Percentiles rank a stretch among this genome's conserved stretches.
phyloP scores from a whole-genome alignment of 1,284 basidiomycete species.

The Naganishia albida region DNA sequence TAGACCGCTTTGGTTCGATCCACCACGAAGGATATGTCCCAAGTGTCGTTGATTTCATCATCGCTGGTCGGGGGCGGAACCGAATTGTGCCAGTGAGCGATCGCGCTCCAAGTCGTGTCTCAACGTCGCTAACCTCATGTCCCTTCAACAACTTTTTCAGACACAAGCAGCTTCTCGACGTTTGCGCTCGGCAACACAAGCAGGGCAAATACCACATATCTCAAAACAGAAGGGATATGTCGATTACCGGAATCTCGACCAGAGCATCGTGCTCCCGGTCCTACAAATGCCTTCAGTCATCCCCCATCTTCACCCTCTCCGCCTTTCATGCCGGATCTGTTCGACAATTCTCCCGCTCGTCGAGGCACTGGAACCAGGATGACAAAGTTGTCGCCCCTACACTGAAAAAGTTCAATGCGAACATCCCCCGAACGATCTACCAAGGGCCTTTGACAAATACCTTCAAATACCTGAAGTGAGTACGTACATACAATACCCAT shows the following conservation, averaged over 20 bases:
- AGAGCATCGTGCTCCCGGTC: neutral
- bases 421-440: slow-evolving; percentile 30
- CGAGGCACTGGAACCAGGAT: neutral
- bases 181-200: neutral
- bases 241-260: neutral
- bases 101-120: slow-evolving; percentile 13
- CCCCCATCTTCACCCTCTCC: neutral
- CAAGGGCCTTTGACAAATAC: slow-evolving; percentile 33
- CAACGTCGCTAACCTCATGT: neutral
- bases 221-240: neutral
- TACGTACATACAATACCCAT: neutral
- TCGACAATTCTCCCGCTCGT: neutral
- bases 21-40: neutral
- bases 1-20: no score
- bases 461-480: slow-evolving; percentile 36
- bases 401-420: slow-evolving; percentile 8
- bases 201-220: neutral
- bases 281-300: neutral
- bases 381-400: neutral
- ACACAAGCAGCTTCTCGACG: no score
- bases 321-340: neutral
- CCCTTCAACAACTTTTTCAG: no score
- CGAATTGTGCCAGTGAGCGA: slow-evolving; percentile 6
- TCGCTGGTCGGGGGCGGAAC: slow-evolving; percentile 8
- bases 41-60: slow-evolving; percentile 25